These are phyloP conservation scores for Geranium rotundifolium DNA, from an alignment of 345 rosid species.

Conservation along the genomic window DNA sequence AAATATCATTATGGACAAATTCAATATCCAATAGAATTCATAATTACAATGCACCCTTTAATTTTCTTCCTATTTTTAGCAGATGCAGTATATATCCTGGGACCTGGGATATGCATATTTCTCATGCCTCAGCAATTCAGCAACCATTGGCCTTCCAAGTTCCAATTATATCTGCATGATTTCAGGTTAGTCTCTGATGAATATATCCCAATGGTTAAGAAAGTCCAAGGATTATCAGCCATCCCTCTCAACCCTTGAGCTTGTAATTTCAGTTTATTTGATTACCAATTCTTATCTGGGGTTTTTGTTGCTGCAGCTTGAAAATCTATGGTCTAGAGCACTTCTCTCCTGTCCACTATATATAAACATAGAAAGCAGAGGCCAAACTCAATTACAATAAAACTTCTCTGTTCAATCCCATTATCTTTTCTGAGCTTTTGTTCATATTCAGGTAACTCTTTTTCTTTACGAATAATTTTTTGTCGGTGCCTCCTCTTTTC, in stretches of 20 bases:
- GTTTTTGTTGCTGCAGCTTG: background rate
- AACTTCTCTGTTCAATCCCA: background rate
- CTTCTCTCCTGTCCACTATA: background rate
- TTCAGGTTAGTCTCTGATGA: background rate
- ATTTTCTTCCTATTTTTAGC: no score
- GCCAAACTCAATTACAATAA: background rate
- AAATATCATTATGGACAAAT: no score
- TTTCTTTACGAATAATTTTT: background rate
- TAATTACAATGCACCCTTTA: no score
- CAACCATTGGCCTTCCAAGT: no score
- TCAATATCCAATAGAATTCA: no score
- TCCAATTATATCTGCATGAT: no score
- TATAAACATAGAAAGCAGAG: background rate
- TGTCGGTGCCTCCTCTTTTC: background rate
- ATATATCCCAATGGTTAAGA: constrained; percentile 2
- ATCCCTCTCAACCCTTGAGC: background rate
- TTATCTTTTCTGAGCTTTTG: background rate
- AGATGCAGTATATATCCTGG: no score
- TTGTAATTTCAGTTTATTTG: background rate
- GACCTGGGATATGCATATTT: no score
- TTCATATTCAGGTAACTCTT: background rate
- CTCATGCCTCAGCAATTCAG: no score
- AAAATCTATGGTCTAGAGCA: background rate
- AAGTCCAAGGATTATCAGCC: background rate
- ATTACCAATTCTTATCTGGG: background rate